Conservation (phyloP, 495 filamentous ascomycete genomes). For the Apodospora peruviana region DNA sequence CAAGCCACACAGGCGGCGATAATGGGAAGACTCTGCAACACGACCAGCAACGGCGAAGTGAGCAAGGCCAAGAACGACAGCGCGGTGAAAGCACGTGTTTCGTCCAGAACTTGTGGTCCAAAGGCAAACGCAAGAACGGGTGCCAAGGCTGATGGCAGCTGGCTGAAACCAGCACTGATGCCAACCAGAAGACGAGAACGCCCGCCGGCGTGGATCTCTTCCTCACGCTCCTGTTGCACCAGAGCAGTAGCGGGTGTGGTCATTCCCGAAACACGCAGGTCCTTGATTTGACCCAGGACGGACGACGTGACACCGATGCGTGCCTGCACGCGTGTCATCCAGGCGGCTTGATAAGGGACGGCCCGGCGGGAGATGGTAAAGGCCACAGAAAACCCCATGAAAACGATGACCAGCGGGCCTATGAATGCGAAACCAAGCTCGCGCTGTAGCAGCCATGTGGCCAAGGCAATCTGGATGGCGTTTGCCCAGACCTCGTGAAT, state of each 20-base stretch:
- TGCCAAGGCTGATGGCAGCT: slow-evolving; percentile 41
- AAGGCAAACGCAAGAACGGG: slow-evolving; percentile 32
- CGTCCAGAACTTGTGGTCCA: slow-evolving; percentile 34
- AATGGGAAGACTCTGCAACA: slow-evolving; percentile 49
- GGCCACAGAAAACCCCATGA: no score
- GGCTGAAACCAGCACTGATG: slow-evolving; percentile 29
- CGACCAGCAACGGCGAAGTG: slow-evolving; percentile 43
- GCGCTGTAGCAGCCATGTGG: slow-evolving; percentile 47
- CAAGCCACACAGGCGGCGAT: slow-evolving; percentile 49
- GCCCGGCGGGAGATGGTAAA: neutral
- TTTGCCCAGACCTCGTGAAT: slow-evolving; percentile 39
- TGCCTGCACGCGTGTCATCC: slow-evolving; percentile 32
- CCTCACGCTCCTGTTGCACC: slow-evolving; percentile 45
- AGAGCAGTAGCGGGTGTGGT: slow-evolving; percentile 27
- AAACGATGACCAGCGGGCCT: slow-evolving; percentile 41
- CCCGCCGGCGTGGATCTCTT: slow-evolving; percentile 50
- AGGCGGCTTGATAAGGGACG: slow-evolving; percentile 21
- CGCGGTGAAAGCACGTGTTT: slow-evolving; percentile 47
- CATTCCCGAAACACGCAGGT: slow-evolving; percentile 39
- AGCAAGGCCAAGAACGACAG: slow-evolving; percentile 52
- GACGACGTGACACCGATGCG: slow-evolving; percentile 25
- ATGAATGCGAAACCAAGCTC: slow-evolving; percentile 43
- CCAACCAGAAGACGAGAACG: slow-evolving; percentile 43
- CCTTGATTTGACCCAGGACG: slow-evolving; percentile 36
- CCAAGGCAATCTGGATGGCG: slow-evolving; percentile 44